Evolutionary conservation across 179 eudicot species (phyloP), one percentile per base, ranked within the genome.

Genomic region (Beta corolliflora): DNA sequence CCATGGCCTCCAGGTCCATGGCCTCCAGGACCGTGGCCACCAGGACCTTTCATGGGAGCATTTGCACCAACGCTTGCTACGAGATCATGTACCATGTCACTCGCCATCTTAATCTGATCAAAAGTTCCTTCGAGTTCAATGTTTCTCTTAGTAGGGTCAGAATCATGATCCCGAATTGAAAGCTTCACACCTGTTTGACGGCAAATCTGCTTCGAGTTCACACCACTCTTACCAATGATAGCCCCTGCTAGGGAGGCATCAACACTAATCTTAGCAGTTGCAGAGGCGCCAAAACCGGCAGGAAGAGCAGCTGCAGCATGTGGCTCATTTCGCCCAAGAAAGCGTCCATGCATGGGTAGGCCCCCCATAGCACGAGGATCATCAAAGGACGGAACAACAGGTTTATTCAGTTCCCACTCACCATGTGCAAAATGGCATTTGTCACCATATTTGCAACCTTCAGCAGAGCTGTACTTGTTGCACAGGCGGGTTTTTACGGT

Each of bases 371-470:
- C 80, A 31, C 88, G 88, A 46, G 83, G 88, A 66, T 87, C 83
- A 7, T 90, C 88, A 29, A 61, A 82, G 74, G 86, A 41, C 52
- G 84, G 89, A 69, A 86, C 77, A 31, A 77, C 76, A 25, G 90
- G 86, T 68, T 81, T 90, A 75, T 87, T 87, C 0, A 90, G 90
- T 74, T 90, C 90, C 91, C 90, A 87, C 80, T 90, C 91, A 12
- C 87, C 88, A 59, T 90, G 93, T 52, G 93, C 93, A 78, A 84
- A 90, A 79, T 84, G 84, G 80, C 93, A 90, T 69, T 86, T 87
- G 83, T 88, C 91, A 11, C 93, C 90, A 74, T 79, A 90, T 65
- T 86, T 90, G 89, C 93, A 90, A 71, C 93, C 93, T 71, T 90
- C 93, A 19, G 87, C 85, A 5, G 81, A 79, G 79, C 67, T 90